phyloP scores from a whole-genome alignment of 148 eudicot genomes.

The Vaccinium vitisidaea region DNA sequence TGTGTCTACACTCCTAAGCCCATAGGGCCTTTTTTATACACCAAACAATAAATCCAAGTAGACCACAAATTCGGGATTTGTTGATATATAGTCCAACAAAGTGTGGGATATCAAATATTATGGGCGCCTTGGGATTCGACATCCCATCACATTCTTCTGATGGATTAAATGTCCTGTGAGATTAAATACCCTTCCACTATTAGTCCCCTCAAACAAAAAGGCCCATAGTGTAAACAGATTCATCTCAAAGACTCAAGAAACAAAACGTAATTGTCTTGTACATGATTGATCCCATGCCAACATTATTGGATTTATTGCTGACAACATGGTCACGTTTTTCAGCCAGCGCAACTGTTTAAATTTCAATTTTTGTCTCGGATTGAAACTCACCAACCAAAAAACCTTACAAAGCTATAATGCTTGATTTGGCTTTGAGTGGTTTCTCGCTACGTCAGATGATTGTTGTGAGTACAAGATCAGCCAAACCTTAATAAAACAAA shows the following conservation, averaged over 20 bases:
- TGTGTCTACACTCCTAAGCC: background rate
- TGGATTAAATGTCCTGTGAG: background rate
- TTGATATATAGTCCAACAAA: background rate
- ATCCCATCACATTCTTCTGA: background rate
- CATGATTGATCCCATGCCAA: background rate
- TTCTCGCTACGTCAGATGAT: background rate
- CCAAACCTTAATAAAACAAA: background rate
- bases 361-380: background rate
- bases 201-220: background rate
- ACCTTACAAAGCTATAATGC: background rate
- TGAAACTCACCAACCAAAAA: constrained; percentile 4
- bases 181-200: background rate
- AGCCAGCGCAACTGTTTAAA: background rate
- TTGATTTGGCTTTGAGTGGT: background rate
- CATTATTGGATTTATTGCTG: constrained; percentile 1
- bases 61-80: background rate
- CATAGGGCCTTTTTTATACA: background rate
- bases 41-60: background rate
- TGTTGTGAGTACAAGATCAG: background rate
- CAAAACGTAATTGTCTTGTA: background rate
- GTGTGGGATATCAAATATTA: background rate
- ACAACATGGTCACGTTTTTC: background rate
- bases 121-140: background rate
- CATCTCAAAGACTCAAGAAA: background rate
- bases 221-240: background rate